Base-by-base conservation (phyloP, 805 yeast genomes). In the Yarrowia osloensis region DNA sequence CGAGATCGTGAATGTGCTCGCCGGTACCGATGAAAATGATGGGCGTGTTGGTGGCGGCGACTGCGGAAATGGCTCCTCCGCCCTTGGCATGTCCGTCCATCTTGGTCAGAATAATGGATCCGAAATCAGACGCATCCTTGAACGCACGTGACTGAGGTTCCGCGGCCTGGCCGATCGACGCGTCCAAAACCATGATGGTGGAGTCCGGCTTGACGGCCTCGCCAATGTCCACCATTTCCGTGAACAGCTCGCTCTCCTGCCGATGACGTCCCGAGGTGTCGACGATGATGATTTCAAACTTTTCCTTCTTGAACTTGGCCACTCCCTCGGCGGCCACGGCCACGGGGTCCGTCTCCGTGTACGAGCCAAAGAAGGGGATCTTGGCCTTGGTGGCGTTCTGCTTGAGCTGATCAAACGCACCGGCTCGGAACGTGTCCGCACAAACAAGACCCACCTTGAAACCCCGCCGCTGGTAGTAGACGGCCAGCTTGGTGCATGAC, bases 81-180 rank as follows among this genome's bases (percentile, higher is more conserved):
- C 99, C 99, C 79, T 90, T 94, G 42, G 98, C 99, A 74, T 95
- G 98, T 65, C 98, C 98, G 78, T 94, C 99, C 96, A 94, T 87
- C 77, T 94, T 94, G 24, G 99, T 94, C 75, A 94, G 83, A 68
- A 94, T 89, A 70, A 94, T 94, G 28, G 98, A 92, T 73, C 99
- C 99, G 74, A 95, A 95, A 75, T 94, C 88, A 4, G 97, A 82
- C 35, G 93, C 86, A 65, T 93, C 97, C 77, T 94, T 95, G 80
- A 94, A 94, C 0, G 99, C 99, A 74, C 84, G 85, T 4, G 97
- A 91, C 78, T 94, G 99, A 8, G 89, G 84, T 80, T 94, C 97
- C 2, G 99, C 99, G 13, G 98, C 98, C 79, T 94, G 99, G 75
- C 99, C 99, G 71, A 94, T 94, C 1, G 97, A 87, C 0, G 98